phyloP scores from a whole-genome alignment of 345 rosid species.

The Brassica rapa region DNA sequence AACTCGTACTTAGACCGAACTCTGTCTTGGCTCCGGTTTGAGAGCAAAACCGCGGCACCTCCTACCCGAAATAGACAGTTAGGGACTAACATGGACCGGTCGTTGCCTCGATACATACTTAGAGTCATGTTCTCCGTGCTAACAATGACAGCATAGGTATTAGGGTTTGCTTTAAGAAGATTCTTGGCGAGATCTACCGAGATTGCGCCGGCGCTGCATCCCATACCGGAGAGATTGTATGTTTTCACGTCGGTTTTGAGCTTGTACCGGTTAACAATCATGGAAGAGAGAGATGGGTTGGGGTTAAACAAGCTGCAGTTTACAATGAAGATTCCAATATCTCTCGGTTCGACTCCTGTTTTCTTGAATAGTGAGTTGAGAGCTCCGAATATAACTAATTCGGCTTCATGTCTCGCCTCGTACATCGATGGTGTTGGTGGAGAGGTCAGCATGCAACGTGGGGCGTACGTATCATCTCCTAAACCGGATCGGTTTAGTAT shows the following conservation, averaged over 20 bases:
- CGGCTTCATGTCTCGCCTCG: constrained; percentile 77
- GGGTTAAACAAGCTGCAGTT: constrained; percentile 86
- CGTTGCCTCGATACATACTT: constrained; percentile 80
- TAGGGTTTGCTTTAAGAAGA: constrained; percentile 73
- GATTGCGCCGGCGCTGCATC: constrained; percentile 86
- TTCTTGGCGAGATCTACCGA: constrained; percentile 67
- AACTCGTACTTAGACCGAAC: constrained; percentile 68
- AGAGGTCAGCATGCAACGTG: constrained; percentile 56
- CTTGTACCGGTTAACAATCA: constrained; percentile 76
- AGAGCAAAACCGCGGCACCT: constrained; percentile 75
- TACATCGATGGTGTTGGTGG: constrained; percentile 67
- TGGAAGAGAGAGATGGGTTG: constrained; percentile 72
- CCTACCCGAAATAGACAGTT: constrained; percentile 94
- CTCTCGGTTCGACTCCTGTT: constrained; percentile 59
- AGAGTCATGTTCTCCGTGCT: constrained; percentile 89
- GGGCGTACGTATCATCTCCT: constrained; percentile 75
- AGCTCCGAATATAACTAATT: constrained; percentile 66
- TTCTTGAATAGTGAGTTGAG: constrained; percentile 57
- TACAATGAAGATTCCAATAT: constrained; percentile 65
- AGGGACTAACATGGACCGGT: constrained; percentile 75
- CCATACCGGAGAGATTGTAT: constrained; percentile 91
- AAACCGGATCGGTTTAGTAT: constrained; percentile 62
- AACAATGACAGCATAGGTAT: constrained; percentile 67
- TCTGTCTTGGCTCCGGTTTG: constrained; percentile 60
- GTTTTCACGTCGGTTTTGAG: constrained; percentile 65